phyloP scores from a whole-genome alignment of 371 early-diverging fungal genomes.

The Mucor irregularis region DNA sequence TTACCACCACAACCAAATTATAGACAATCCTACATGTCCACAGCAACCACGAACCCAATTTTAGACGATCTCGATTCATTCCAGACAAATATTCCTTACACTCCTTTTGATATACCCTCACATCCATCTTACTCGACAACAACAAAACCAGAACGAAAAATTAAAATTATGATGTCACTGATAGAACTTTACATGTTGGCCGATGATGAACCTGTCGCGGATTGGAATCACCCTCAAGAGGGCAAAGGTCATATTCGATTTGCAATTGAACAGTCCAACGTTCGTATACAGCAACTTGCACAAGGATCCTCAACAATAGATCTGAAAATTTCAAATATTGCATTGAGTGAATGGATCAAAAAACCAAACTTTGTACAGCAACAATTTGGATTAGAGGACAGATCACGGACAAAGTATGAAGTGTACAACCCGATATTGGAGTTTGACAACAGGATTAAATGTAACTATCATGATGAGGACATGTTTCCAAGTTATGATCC shows the following conservation, averaged over 20 bases:
- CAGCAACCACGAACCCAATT: not conserved
- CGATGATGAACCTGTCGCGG: slow-evolving; percentile 28
- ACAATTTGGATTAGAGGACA: not conserved
- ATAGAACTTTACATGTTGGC: slow-evolving; percentile 47
- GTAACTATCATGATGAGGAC: slow-evolving; percentile 21
- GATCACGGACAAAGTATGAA: slow-evolving; percentile 22
- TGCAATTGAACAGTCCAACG: slow-evolving; percentile 36
- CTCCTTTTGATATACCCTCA: not conserved
- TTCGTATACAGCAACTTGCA: slow-evolving; percentile 37
- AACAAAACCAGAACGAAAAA: slow-evolving; percentile 26
- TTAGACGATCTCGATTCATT: slow-evolving; percentile 18
- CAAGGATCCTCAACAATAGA: slow-evolving; percentile 23
- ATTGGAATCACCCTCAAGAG: slow-evolving; percentile 13
- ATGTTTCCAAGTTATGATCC: slow-evolving; percentile 21
- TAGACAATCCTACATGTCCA: too few species aligned
- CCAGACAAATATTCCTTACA: not conserved
- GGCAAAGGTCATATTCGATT: slow-evolving; percentile 48
- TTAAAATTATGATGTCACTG: slow-evolving; percentile 45
- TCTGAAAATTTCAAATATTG: slow-evolving; percentile 24
- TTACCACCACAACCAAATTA: not conserved
- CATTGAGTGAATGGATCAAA: slow-evolving; percentile 36
- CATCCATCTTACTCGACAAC: not conserved
- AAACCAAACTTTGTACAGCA: not conserved
- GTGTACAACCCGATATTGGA: slow-evolving; percentile 37
- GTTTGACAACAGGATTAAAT: slow-evolving; percentile 30